Conservation (phyloP, 176 grass and related monocot genomes). For the Cenchrus fungigraminus region DNA sequence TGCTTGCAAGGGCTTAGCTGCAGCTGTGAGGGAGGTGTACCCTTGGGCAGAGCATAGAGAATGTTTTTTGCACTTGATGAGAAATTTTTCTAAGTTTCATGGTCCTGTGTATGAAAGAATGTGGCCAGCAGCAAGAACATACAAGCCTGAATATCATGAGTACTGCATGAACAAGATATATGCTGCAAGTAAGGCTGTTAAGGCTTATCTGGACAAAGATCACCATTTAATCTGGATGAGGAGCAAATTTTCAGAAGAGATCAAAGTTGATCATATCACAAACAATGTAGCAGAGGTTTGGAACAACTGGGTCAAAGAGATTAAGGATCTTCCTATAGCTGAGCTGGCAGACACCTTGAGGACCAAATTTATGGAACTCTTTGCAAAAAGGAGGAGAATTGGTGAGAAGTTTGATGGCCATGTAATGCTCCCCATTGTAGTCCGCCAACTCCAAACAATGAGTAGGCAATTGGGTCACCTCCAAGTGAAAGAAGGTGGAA, state of each 20-base stretch:
- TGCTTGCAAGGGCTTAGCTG: not conserved
- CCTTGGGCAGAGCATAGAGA: conserved; percentile 10
- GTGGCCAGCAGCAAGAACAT: not conserved
- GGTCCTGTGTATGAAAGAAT: not conserved
- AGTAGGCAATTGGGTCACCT: not conserved
- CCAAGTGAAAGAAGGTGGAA: not conserved
- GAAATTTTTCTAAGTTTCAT: not conserved
- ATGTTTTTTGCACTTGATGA: not conserved
- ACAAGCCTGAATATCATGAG: not conserved
- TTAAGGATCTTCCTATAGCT: not conserved
- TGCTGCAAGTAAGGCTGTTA: not conserved
- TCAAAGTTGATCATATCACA: not conserved
- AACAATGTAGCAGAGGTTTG: not conserved
- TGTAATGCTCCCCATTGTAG: not conserved
- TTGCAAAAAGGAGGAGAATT: not conserved
- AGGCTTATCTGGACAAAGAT: not conserved
- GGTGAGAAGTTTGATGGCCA: not conserved
- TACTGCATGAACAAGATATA: not conserved
- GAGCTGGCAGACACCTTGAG: not conserved
- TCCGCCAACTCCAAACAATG: not conserved
- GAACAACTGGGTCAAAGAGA: not conserved
- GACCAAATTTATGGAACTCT: not conserved
- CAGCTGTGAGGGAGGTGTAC: not conserved
- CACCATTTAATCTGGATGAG: not conserved
- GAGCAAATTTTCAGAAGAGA: not conserved